Conservation (phyloP, 2,329 filamentous ascomycete species). For the Tricladium varicosporioides region DNA sequence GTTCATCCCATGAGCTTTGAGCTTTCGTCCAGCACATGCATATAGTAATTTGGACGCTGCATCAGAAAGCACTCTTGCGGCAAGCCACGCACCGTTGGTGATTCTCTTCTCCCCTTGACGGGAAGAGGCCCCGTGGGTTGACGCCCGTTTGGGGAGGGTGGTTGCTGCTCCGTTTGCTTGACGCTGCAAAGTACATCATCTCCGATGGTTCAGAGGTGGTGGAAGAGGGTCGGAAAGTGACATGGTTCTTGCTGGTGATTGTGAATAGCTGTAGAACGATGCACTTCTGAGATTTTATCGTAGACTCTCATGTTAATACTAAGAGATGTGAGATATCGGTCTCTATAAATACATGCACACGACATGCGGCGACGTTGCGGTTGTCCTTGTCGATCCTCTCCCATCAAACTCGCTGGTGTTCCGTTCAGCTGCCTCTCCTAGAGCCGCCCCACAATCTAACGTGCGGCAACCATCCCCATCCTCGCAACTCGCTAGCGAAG, state of each 20-base stretch:
- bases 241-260: neutral
- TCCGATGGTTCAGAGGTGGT: neutral
- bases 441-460: no score
- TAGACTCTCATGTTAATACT: no score
- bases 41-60: neutral
- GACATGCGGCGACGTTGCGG: neutral
- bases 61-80: neutral
- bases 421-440: neutral
- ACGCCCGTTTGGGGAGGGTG: neutral
- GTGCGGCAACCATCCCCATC: no score
- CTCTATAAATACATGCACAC: neutral
- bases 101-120: neutral
- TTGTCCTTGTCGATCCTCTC: neutral
- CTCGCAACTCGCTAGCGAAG: no score
- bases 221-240: neutral
- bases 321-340: no score
- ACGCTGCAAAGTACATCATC: neutral
- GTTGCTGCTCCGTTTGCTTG: conserved; percentile 2
- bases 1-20: conserved; percentile 6
- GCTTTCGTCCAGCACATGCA: neutral
- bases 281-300: neutral
- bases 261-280: neutral
- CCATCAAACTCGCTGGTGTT: neutral
- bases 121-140: neutral
- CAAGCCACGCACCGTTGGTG: neutral